Conservation (phyloP, 257 asterid genomes). For the Salvia hispanica region DNA sequence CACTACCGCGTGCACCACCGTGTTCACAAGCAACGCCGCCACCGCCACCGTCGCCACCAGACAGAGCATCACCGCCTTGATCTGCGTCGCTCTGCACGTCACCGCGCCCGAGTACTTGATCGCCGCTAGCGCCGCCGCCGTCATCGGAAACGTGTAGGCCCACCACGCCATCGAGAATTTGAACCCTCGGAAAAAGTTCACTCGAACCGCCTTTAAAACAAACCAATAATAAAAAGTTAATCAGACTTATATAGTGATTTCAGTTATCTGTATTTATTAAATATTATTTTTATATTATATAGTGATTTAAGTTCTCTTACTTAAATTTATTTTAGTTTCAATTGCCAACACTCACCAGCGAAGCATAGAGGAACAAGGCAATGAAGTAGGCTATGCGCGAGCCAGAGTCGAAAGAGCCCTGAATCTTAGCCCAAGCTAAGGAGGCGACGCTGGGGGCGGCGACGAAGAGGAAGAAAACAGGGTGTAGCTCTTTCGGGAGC, state of each 20-base stretch:
- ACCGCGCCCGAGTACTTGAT: slow-evolving; percentile 60
- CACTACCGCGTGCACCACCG: slow-evolving; percentile 70
- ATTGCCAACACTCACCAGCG: slow-evolving; percentile 70
- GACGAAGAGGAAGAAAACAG: slow-evolving; percentile 86
- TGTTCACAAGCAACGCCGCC: slow-evolving; percentile 53
- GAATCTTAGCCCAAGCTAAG: slow-evolving; percentile 87
- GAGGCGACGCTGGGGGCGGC: slow-evolving; percentile 96
- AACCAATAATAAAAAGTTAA: no score
- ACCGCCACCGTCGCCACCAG: slow-evolving; percentile 59
- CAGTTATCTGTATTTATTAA: no score
- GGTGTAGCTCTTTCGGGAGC: slow-evolving; percentile 91
- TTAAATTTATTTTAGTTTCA: no score
- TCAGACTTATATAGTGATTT: no score
- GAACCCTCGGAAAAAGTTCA: slow-evolving; percentile 85
- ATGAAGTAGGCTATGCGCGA: slow-evolving; percentile 75
- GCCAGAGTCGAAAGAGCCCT: slow-evolving; percentile 69
- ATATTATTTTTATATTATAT: no score
- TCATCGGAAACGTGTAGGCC: slow-evolving; percentile 96
- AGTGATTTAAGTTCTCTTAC: no score
- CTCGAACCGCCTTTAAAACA: slow-evolving; percentile 56
- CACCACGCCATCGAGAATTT: slow-evolving; percentile 89
- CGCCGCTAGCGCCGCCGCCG: slow-evolving; percentile 74
- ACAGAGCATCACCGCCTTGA: slow-evolving; percentile 50
- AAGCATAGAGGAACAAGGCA: slow-evolving; percentile 81
- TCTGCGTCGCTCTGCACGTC: slow-evolving; percentile 39